Base-by-base conservation (phyloP, 805 yeast genomes). In the Sungouiella blattae region DNA sequence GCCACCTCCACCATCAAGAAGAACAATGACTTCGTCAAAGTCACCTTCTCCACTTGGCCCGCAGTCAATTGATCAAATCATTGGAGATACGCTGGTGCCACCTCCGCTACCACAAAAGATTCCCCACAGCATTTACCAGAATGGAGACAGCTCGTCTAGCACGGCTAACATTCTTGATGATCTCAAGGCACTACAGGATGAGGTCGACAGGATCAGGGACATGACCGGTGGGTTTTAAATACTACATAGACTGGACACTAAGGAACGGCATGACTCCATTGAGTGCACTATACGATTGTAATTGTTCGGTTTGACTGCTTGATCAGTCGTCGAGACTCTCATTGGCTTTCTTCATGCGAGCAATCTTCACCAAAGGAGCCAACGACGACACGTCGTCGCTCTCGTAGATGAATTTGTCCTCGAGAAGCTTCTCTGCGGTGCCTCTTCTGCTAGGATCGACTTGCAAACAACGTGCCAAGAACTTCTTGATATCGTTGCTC, bases 361-460 rank as follows among this genome's bases (percentile, higher is more conserved):
- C 89, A 18, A 81, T 64, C 53, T 76, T 80, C 11, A 85, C 94
- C 55, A 85, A 66, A 5, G 91, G 93, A 6, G 87, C 76, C 46
- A 85, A 69, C 2, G 81, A 67, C 8, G 64, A 52, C 22, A 78
- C 83, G 26, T 73, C 76, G 46, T 80, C 87, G 6, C 84, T 78
- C 26, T 78, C 74, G 13, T 57, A 43, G 28, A 83, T 79, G 44
- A 86, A 87, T 36, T 72, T 73, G 54, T 85, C 86, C 16, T 64
- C 55, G 33, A 91, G 67, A 44, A 91, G 67, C 46, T 87, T 83
- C 22, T 72, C 73, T 0, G 97, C 88, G 40, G 83, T 77, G 0
- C 85, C 88, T 55, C 98, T 73, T 45, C 78, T 76, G 20, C 84
- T 87, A 18, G 88, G 82, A 48, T 85, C 84, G 20, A 89, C 97